Conservation (phyloP, 1,284 basidiomycete species). For the Megacollybia platyphylla region DNA sequence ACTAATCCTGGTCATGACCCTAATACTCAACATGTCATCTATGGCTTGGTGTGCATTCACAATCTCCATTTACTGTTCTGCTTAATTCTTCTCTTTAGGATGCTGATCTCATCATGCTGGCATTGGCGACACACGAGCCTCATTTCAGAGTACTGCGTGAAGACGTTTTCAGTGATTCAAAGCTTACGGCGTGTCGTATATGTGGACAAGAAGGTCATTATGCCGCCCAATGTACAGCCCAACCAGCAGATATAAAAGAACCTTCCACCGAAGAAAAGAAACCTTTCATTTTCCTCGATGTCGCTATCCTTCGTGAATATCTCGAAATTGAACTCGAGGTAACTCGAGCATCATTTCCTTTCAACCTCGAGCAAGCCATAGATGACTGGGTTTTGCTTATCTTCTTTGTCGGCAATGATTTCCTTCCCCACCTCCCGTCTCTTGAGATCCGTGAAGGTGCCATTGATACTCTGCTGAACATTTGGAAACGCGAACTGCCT, state of each 20-base stretch:
- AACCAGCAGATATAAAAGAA: conserved; percentile 55
- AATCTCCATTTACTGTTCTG: conserved; percentile 4
- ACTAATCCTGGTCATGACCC: conserved; percentile 83
- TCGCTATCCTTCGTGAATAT: conserved; percentile 91
- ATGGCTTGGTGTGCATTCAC: conserved; percentile 68
- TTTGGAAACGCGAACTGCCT: conserved; percentile 90
- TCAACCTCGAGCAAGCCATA: conserved; percentile 92
- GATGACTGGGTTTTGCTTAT: conserved; percentile 99
- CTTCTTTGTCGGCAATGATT: conserved; percentile 99
- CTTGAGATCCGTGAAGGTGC: conserved; percentile 99
- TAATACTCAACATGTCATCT: conserved; percentile 95
- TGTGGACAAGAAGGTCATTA: conserved; percentile 94
- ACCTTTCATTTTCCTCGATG: conserved; percentile 99
- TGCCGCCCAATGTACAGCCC: conserved; percentile 83
- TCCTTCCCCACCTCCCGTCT: conserved; percentile 94
- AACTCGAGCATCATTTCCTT: conserved; percentile 70
- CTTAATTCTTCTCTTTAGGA: conserved; percentile 42
- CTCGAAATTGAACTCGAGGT: conserved; percentile 91
- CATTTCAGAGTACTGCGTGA: conserved; percentile 96
- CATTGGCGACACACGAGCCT: conserved; percentile 96
- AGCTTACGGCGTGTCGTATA: conserved; percentile 69
- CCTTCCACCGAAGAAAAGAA: conserved; percentile 70
- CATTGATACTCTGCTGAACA: conserved; percentile 90
- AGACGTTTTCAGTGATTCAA: conserved; percentile 90
- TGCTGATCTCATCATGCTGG: conserved; percentile 98